Evolutionary conservation across 805 yeast genomes (phyloP), one percentile per base, ranked within the genome.

Genomic region (Cyberlindnera euphorbiae): DNA sequence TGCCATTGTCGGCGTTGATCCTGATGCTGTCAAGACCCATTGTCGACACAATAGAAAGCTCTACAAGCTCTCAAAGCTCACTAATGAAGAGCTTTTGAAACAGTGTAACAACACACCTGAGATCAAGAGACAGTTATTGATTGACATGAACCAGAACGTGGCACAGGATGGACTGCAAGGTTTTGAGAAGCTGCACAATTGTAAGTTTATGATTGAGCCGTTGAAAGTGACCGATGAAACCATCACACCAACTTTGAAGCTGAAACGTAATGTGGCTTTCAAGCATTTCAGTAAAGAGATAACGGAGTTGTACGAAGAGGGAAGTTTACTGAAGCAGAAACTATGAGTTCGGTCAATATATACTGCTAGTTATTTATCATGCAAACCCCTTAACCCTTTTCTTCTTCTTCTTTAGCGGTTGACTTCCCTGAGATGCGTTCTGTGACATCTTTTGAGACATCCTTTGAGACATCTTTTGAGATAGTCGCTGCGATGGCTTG

Each of bases 211-310:
- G 30, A 40, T 75, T 32, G 85, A 81, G 47, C 85, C 87, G 5
- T 61, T 81, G 44, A 75, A 66, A 25, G 60, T 77, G n/a, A 77
- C 70, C 31, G 75, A 77, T 40, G 79, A 76, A 32, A 71, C 75
- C 3, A 56, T 82, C 24, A 82, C 90, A 2, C 89, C 89, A 26
- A 82, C 89, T 5, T 50, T 75, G 45, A 75, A 76, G 55, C 58
- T 75, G 35, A 75, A 74, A 55, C 62, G 84, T 39, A 44, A 41
- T 16, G 38, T 64, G 17, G 77, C 79, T 0, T 63, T 64, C 26
- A 65, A 64, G 47, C 59, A 55, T 34, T 78, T 70, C 51, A 51
- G 59, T 32, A 42, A 51, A 6, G 63, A 59, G 17, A 55, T 77
- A 31, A 65, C 64, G 12, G 47, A 38, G 6, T 50, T 78, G 59